A percentile compares a stretch with the other conserved stretches of the same genome.
Evolutionary conservation across 768 basidiomycete genomes (phyloP).

Genomic region (Lactarius deliciosus): DNA sequence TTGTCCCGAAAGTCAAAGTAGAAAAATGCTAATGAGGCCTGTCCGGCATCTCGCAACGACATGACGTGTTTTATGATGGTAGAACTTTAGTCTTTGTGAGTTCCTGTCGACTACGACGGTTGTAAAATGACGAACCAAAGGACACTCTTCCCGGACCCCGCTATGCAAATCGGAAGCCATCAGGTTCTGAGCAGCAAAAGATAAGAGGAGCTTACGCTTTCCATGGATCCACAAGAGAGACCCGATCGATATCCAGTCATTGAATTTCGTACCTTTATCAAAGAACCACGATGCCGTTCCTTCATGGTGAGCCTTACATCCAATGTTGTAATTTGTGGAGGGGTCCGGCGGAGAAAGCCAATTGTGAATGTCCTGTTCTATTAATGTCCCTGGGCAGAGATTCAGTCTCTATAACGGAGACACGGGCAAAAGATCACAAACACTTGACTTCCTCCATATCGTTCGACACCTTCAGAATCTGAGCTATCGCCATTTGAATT

Average conservation of each 20-base stretch:
- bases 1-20: constrained; percentile 1
- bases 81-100: background rate
- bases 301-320: background rate
- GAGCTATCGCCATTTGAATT: background rate
- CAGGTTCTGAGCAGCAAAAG: background rate
- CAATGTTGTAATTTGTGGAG: background rate
- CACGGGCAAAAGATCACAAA: background rate
- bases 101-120: background rate
- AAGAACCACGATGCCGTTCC: background rate
- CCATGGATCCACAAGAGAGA: background rate
- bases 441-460: background rate
- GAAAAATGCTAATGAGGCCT: background rate
- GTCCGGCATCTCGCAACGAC: background rate
- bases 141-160: background rate
- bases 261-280: background rate
- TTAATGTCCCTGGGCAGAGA: background rate
- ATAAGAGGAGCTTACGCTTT: background rate
- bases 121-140: background rate
- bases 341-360: background rate
- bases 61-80: background rate
- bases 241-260: background rate
- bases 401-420: too few species aligned
- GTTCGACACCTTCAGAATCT: background rate
- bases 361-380: background rate
- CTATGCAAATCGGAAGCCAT: background rate